Evolutionary conservation across 2,329 filamentous ascomycete genomes (phyloP), one percentile per base, ranked within the genome.

Genomic region (Xylariaceae sp.): DNA sequence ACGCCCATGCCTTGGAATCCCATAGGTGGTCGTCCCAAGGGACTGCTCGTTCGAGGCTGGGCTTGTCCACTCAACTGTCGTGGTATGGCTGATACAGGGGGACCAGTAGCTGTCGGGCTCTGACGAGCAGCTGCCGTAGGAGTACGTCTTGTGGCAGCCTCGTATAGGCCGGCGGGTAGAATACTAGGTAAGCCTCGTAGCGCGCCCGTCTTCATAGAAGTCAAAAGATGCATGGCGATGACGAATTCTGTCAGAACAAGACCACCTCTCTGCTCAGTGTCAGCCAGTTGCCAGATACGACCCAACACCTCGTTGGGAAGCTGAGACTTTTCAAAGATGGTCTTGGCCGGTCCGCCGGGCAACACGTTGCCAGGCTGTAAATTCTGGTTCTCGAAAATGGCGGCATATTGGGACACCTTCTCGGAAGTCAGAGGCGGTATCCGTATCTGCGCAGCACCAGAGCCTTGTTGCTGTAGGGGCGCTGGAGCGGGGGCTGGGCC

Each of bases 171-270:
- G 11, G 89, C 83, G 6, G 94, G 94, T 2, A 99, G 79, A 22
- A 87, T 82, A 53, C 75, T 86, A 1, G 94, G 94, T 49, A 97
- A 77, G 17, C 81, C 83, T 56, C 89, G 85, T 67, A 99, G 79
- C 30, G 84, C 78, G 18, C 90, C 88, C 11, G 85, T 87, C 75
- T 95, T 96, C 72, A 89, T 90, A 11, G 90, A 96, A 12, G 90
- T 92, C 54, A 99, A 78, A 53, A 99, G 76, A 68, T 99, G 94
- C 94, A 99, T 99, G 41, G 94, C 94, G 63, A 99, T 95, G 65
- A 96, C 88, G 67, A 99, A 99, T 62, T 97, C 94, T 12, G 90
- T 92, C 60, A 85, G 78, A 50, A 91, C 87, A 33, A 99, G 77
- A 31, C 87, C 84, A 44, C 94, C 94, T 46, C 91, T 84, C 71